Evolutionary conservation across 2,329 filamentous ascomycete genomes (phyloP).

Genomic region (Aureobasidium namibiae): DNA sequence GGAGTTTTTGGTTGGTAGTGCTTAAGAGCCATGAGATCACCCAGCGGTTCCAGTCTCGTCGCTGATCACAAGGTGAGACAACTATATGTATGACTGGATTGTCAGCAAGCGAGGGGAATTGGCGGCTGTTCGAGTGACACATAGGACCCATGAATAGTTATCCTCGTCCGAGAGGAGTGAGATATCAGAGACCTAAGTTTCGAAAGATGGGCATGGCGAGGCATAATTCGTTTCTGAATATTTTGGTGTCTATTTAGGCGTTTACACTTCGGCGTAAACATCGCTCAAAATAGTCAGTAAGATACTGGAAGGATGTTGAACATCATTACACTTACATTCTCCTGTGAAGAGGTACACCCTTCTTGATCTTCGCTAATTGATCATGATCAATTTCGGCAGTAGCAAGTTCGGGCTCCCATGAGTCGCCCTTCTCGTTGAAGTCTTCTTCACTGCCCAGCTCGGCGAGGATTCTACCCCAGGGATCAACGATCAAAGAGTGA

Average conservation of each 20-base stretch:
- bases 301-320: neutral
- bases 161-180: too few relatives aligned
- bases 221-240: neutral
- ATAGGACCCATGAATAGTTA: too few relatives aligned
- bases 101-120: too few relatives aligned
- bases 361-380: slow-evolving; percentile 30
- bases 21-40: neutral
- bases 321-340: slow-evolving; percentile 24
- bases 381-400: slow-evolving; percentile 32
- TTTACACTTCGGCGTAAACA: slow-evolving; percentile 18
- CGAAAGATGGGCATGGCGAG: too few relatives aligned
- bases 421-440: slow-evolving; percentile 26
- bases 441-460: slow-evolving; percentile 49
- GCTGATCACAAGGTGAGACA: too few relatives aligned
- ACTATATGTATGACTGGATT: too few relatives aligned
- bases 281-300: slow-evolving; percentile 13
- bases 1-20: neutral
- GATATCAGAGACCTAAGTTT: too few relatives aligned
- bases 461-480: slow-evolving; percentile 71
- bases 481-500: slow-evolving; percentile 74
- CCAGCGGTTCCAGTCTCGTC: too few relatives aligned
- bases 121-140: too few relatives aligned
- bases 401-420: slow-evolving; percentile 33
- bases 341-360: slow-evolving; percentile 27
- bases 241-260: neutral